Evolutionary conservation across 495 filamentous ascomycete species (phyloP).

Genomic region (Aspergillus wentii): DNA sequence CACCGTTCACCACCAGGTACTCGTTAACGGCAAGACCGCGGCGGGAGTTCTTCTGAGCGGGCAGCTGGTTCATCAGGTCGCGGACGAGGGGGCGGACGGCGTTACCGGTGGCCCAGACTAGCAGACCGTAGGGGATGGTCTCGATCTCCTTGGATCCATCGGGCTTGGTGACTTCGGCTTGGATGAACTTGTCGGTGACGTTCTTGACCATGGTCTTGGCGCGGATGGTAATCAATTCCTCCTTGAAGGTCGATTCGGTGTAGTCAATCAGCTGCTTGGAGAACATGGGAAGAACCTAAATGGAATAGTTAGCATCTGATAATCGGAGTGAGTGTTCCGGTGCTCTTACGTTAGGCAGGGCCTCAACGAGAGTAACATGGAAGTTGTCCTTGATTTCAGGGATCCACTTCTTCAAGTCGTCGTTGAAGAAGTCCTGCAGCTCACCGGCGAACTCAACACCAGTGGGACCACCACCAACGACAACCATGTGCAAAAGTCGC

Average conservation of each 20-base stretch:
- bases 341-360: conserved; percentile 98
- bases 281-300: conserved; percentile 95
- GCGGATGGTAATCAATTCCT: conserved; percentile 92
- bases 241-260: conserved; percentile 97
- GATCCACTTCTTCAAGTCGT: conserved; percentile 96
- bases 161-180: conserved; percentile 81
- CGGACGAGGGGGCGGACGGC: conserved; percentile 81
- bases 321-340: no score
- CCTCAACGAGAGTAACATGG: conserved; percentile 95
- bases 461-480: conserved; percentile 95
- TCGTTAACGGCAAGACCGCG: conserved; percentile 95
- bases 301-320: no score
- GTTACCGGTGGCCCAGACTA: conserved; percentile 98
- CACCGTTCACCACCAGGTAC: conserved; percentile 95
- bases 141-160: conserved; percentile 79
- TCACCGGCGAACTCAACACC: conserved; percentile 98
- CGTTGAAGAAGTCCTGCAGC: conserved; percentile 96
- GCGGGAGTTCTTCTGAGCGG: conserved; percentile 90
- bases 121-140: conserved; percentile 86
- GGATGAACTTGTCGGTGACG: conserved; percentile 90
- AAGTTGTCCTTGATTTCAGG: conserved; percentile 92
- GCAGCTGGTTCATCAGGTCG: conserved; percentile 87
- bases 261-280: conserved; percentile 99
- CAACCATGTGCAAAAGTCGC: conserved; percentile 97
- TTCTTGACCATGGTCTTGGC: conserved; percentile 99